These are phyloP conservation scores for Myochromella boudieri DNA, from an alignment of 768 basidiomycete genomes.

Conservation along the genomic window DNA sequence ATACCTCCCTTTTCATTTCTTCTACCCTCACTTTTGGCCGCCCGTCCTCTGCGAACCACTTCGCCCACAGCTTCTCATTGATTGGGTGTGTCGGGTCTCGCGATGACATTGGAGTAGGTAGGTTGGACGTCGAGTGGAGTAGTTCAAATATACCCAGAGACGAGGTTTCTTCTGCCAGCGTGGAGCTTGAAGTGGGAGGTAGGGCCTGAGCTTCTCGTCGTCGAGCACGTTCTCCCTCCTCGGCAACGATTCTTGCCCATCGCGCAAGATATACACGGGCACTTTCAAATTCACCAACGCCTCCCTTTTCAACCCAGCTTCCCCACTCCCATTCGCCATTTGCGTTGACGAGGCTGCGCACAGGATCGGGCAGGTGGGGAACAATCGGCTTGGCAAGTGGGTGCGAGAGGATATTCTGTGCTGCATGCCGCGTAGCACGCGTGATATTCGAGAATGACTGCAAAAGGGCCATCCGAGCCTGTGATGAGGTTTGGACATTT, in stretches of 20 bases:
- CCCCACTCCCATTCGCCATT: conserved; percentile 93
- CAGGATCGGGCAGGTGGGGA: conserved; percentile 94
- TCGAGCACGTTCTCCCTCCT: conserved; percentile 92
- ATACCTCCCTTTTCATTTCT: conserved; percentile 77
- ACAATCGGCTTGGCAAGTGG: conserved; percentile 95
- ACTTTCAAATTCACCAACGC: conserved; percentile 94
- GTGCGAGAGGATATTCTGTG: conserved; percentile 93
- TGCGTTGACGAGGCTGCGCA: conserved; percentile 84
- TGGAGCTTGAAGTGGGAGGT: conserved; percentile 48
- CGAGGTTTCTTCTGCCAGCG: conserved; percentile 60
- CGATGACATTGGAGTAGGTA: conserved; percentile 81
- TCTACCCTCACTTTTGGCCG: conserved; percentile 61
- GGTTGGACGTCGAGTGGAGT: conserved; percentile 71
- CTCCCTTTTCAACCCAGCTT: conserved; percentile 90
- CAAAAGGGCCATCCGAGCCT: conserved; percentile 80
- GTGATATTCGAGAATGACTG: conserved; percentile 95
- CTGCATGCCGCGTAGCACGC: conserved; percentile 87
- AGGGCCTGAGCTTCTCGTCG: conserved; percentile 74
- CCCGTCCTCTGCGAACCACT: conserved; percentile 79
- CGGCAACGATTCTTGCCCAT: conserved; percentile 97
- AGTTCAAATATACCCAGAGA: conserved; percentile 88
- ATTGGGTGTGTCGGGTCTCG: conserved; percentile 80
- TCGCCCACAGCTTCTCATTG: conserved; percentile 67
- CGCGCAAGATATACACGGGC: conserved; percentile 94
- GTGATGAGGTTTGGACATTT: conserved; percentile 54